Percentiles rank a stretch among this genome's conserved stretches.
Evolutionary conservation across 129 eudicot genomes (phyloP).

Genomic region (Flaveria trinervia): DNA sequence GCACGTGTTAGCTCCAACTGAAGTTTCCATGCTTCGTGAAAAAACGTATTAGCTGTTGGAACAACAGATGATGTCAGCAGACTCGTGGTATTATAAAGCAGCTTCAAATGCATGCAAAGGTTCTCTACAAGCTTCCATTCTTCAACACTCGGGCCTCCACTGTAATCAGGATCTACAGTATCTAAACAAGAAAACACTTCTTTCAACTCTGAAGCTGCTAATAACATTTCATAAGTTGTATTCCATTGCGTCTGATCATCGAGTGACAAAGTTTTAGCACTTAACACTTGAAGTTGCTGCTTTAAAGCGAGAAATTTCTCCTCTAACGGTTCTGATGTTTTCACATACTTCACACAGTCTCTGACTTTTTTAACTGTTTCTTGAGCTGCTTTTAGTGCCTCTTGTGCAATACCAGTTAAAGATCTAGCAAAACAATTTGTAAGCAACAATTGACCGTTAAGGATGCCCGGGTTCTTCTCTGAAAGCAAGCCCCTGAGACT

Average conservation of each 20-base stretch:
- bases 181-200: constrained; percentile 91
- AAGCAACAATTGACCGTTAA: constrained; percentile 74
- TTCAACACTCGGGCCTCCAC: constrained; percentile 61
- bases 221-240: constrained; percentile 83
- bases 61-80: constrained; percentile 51
- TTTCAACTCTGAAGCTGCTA: constrained; percentile 82
- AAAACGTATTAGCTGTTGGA: constrained; percentile 73
- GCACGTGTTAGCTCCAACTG: constrained; percentile 85
- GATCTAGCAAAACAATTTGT: constrained; percentile 75
- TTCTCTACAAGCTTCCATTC: constrained; percentile 74
- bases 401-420: constrained; percentile 60
- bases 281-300: constrained; percentile 88
- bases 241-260: constrained; percentile 87
- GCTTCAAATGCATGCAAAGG: constrained; percentile 55
- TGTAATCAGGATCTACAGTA: constrained; percentile 68
- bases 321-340: constrained; percentile 76
- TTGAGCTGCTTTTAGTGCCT: constrained; percentile 46
- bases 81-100: constrained; percentile 64
- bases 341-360: constrained; percentile 87
- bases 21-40: constrained; percentile 97
- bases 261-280: constrained; percentile 57
- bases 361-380: constrained; percentile 71
- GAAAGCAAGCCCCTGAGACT: constrained; percentile 72
- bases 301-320: constrained; percentile 75
- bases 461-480: constrained; percentile 63